Evolutionary conservation across 805 yeast genomes (phyloP).

Genomic region (Vanderwaltozyma tropicalis): DNA sequence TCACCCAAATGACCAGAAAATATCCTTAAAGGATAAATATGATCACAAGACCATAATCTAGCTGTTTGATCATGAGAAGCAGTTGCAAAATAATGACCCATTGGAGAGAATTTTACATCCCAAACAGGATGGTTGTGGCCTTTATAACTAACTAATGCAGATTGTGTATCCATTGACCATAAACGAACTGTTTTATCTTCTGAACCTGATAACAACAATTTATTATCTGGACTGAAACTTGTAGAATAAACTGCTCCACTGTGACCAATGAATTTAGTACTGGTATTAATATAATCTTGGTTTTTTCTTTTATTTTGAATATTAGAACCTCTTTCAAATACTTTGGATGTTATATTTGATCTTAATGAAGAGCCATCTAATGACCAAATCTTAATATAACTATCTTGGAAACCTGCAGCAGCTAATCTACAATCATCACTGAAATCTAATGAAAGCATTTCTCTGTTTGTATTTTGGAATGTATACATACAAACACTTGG

Average conservation of each 20-base stretch:
- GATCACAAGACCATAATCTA: slow-evolving; percentile 95
- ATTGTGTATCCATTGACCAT: slow-evolving; percentile 89
- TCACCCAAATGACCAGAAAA: slow-evolving; percentile 97
- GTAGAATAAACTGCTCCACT: slow-evolving; percentile 89
- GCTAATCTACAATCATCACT: slow-evolving; percentile 78
- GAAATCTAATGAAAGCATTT: slow-evolving; percentile 76
- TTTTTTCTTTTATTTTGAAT: slow-evolving; percentile 22
- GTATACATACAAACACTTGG: slow-evolving; percentile 98
- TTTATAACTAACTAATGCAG: slow-evolving; percentile 84
- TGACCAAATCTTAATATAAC: slow-evolving; percentile 85
- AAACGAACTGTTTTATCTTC: slow-evolving; percentile 87
- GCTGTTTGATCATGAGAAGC: slow-evolving; percentile 98
- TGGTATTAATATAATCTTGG: slow-evolving; percentile 29
- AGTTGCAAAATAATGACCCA: slow-evolving; percentile 97
- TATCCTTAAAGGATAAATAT: slow-evolving; percentile 87
- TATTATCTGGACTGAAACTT: slow-evolving; percentile 83
- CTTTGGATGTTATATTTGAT: slow-evolving; percentile 26
- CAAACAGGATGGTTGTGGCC: slow-evolving; percentile 96
- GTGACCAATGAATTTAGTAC: slow-evolving; percentile 61
- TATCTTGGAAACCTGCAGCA: slow-evolving; percentile 93
- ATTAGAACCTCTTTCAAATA: slow-evolving; percentile 13
- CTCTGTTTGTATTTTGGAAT: slow-evolving; percentile 88
- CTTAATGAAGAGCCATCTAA: slow-evolving; percentile 78
- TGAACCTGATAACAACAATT: slow-evolving; percentile 67
- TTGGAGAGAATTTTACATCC: slow-evolving; percentile 92